Evolutionary conservation across 2,329 filamentous ascomycete species (phyloP), one percentile per base, ranked within the genome.

Genomic region (Verticillium klebahnii): DNA sequence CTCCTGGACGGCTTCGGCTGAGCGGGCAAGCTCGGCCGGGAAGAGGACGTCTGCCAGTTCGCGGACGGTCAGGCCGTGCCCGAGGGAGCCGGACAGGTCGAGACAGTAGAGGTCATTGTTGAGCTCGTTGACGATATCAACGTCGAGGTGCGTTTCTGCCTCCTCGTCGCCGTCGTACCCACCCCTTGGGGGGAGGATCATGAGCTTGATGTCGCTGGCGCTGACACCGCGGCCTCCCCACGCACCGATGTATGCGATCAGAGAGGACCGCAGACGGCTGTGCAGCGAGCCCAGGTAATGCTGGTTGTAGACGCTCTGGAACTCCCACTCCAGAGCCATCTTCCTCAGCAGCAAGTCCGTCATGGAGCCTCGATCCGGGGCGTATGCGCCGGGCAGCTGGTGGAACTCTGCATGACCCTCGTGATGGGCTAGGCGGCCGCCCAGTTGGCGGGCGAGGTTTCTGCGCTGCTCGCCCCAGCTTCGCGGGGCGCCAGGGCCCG

Each of bases 401-500:
- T 71, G 57, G 60, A 39, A 63, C 39, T 66, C 61, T 60, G 32
- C 56, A 37, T 58, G 60, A 37, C 62, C 57, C 58, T 64, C 15
- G 56, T 36, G 56, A 61, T 31, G 14, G 40, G 54, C 40, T 64
- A 57, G 56, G 12, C 31, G 34, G 17, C 37, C 9, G 6, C 56
- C 36, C 61, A 25, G 39, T 14, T 23, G 63, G 31, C 60, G 57
- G 58, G 40, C 34, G 50, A 40, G 61, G 63, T 66, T 61, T 25
- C 56, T 70, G 64, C 71, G 66, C 61, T 60, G 70, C 2, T 74
- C 75, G 62, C 70, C 67, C 86, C 86, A 89, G 68, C 84, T 87
- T 40, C 78, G 77, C 2, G 86, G 86, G 25, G 86, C 80, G 31
- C 85, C 80, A 25, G 86, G 86, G 0, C 86, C 86, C 2, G 86